Evolutionary conservation across 441 rosid species (phyloP), one percentile per base, ranked within the genome.

Genomic region (Lepidium campestre): DNA sequence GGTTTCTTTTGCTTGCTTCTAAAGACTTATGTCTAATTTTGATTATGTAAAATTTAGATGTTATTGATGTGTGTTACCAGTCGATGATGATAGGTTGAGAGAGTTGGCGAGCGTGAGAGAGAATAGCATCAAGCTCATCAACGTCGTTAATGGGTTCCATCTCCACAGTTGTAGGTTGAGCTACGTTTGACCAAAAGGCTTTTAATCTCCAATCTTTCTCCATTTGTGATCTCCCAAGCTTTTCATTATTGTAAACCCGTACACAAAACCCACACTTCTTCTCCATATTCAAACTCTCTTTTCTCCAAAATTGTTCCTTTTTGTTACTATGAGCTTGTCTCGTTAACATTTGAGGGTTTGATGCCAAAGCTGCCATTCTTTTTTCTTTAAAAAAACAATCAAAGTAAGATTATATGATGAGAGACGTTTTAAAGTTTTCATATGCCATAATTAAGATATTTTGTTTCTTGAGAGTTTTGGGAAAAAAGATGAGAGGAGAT

Each of bases 21-120:
- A 14, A 23, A 42, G 15, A 44, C 3, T 13, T 18, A 17, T 47
- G n/a, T n/a, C 17, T 57, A 25, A 17, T 17, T 9, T 17, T 25
- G 64, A 46, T 35, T 36, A 37, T 19, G 11, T 13, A 48, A 27
- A 58, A n/a, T 1, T 25, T 4, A 46, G 7, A 19, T 49, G 60
- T 2, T 34, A 32, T 6, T 32, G 25, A 32, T 59, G 17, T 44
- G 37, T 11, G n/a, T 15, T 70, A 91, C 96, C 98, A 91, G 55
- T 91, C 98, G 4, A 91, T 83, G 59, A 91, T 66, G 57, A 91
- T 56, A 19, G 96, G 87, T 25, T 81, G 85, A 13, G 96, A 85
- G 32, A 78, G 81, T 23, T 81, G 80, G 45, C 75, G 77, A 34
- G 97, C 90, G 6, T 64, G 73, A 65, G 71, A 69, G 1, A 91